Evolutionary conservation across 2,329 filamentous ascomycete genomes (phyloP), one percentile per base, ranked within the genome.

Genomic region (Venturia carpophila): DNA sequence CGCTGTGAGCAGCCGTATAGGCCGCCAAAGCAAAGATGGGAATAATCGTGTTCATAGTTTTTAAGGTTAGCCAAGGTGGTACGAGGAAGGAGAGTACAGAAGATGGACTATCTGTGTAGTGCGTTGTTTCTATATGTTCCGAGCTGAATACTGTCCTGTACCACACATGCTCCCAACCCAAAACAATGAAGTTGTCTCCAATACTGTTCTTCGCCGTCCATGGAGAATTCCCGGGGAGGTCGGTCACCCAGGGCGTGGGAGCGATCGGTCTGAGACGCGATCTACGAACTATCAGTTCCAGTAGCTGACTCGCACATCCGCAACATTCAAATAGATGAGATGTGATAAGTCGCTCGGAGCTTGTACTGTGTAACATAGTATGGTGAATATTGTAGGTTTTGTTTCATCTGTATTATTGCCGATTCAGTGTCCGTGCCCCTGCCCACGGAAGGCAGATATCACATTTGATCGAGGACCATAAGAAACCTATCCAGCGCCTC

Each of bases 1-100:
- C 63, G 21, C 63, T 64, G 43, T 64, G 63, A 56, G 63, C 63
- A 42, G 63, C 47, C 21, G 39, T 49, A 5, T 19, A 34, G n/a
- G 19, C 13, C 7, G 17, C 10, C 11, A 56, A 43, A 58, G 27
- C 52, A 6, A 58, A 11, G 27, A 17, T 34, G 17, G 62, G 17
- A n/a, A 30, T 1, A 42, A 63, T 63, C 9, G 30, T 19, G 19
- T 63, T 62, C 60, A 62, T 62, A n/a, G 2, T 47, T 47, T 15
- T 3, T 9, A 15, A 11, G 2, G 9, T 2, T 15, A 41, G 39
- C 39, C 2, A 41, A 41, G 2, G 30, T 34, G 30, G 30, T 34
- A 6, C 30, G 30, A 34, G 30, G 30, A 34, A 34, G 3, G 6
- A 34, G 30, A 34, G 30, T n/a, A 34, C 30, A 34, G 30, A 34